phyloP scores from a whole-genome alignment of 148 eudicot species.

The Camellia japonica region DNA sequence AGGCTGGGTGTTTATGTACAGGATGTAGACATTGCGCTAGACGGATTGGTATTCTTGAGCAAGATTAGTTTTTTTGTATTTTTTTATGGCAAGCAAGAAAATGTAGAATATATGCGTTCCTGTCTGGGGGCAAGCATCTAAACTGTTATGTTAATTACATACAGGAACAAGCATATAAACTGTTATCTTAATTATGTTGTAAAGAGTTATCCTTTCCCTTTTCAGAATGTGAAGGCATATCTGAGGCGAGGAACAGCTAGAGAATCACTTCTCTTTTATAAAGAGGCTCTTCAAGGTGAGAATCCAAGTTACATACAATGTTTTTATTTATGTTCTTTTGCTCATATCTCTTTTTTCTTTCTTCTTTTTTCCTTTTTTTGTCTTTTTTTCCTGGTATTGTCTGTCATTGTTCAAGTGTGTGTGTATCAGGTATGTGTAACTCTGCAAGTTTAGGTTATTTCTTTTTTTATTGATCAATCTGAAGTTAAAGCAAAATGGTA shows the following conservation, averaged over 20 bases:
- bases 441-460: not conserved
- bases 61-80: not conserved
- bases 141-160: not conserved
- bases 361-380: no score
- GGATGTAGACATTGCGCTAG: not conserved
- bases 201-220: not conserved
- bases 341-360: no score
- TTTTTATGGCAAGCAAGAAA: not conserved
- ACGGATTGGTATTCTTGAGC: not conserved
- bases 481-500: not conserved
- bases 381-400: no score
- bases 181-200: not conserved
- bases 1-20: not conserved
- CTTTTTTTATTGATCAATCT: not conserved
- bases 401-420: no score
- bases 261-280: conserved; percentile 65
- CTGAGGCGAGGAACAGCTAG: conserved; percentile 88
- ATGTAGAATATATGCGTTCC: not conserved
- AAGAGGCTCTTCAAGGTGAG: conserved; percentile 82
- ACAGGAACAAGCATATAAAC: not conserved
- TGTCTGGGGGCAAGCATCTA: not conserved
- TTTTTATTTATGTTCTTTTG: no score
- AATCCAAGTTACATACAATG: not conserved
- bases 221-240: conserved; percentile 94
- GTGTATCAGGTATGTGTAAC: not conserved